These are phyloP conservation scores for Helminthosporium solani DNA, from an alignment of 2,329 filamentous ascomycete genomes.

Conservation along the genomic window DNA sequence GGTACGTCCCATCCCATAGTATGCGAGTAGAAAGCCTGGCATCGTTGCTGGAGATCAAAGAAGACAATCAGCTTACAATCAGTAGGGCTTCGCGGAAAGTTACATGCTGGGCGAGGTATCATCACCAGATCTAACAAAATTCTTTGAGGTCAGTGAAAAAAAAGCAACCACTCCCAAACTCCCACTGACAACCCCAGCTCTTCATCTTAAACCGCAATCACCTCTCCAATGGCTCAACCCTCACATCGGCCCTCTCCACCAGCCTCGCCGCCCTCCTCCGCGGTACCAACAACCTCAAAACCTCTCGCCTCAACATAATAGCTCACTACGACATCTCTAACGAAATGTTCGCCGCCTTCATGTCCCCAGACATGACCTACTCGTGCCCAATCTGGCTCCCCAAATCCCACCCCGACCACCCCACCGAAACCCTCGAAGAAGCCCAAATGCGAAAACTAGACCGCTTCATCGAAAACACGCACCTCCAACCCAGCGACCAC, in stretches of 20 bases:
- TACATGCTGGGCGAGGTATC: slow-evolving; percentile 73
- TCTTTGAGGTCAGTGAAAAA: slow-evolving; percentile 58
- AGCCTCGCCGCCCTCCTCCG: slow-evolving; percentile 57
- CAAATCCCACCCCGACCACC: slow-evolving; percentile 42
- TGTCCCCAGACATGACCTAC: slow-evolving; percentile 76
- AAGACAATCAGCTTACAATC: neutral
- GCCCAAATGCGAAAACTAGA: slow-evolving; percentile 68
- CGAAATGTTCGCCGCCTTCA: slow-evolving; percentile 72
- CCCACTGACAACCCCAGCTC: slow-evolving; percentile 49
- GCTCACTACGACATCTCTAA: slow-evolving; percentile 77
- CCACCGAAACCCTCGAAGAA: slow-evolving; percentile 60
- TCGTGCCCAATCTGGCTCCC: slow-evolving; percentile 68
- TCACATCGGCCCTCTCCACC: slow-evolving; percentile 60
- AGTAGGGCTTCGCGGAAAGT: slow-evolving; percentile 65
- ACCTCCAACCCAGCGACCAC: slow-evolving; percentile 64
- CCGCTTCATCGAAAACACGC: slow-evolving; percentile 65
- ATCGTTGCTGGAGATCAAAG: neutral
- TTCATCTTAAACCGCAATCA: slow-evolving; percentile 69
- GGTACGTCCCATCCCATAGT: slow-evolving; percentile 42
- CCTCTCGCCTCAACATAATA: slow-evolving; percentile 63
- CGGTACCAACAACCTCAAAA: slow-evolving; percentile 50
- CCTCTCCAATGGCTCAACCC: slow-evolving; percentile 64
- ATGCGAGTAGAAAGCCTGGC: neutral
- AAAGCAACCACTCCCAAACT: neutral
- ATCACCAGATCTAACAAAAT: slow-evolving; percentile 65